phyloP scores from a whole-genome alignment of 75 land plant genomes.

The Picea glauca region DNA sequence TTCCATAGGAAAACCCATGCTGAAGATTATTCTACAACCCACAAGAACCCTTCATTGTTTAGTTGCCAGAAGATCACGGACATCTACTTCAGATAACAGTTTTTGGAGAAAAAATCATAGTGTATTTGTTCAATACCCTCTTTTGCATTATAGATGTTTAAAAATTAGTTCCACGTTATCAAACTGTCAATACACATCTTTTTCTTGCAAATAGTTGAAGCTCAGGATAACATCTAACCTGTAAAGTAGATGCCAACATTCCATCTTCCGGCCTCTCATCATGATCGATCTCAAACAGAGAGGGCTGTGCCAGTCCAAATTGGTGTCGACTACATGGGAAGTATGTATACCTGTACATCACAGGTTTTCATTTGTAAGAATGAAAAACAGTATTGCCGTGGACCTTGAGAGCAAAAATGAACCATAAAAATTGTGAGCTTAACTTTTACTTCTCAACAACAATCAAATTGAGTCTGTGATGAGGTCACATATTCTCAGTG shows the following conservation, averaged over 20 bases:
- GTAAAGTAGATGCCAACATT: conserved; percentile 36
- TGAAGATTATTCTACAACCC: conserved; percentile 37
- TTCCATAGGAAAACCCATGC: conserved; percentile 33
- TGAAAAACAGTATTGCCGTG: background rate
- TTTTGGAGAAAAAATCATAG: conserved; percentile 23
- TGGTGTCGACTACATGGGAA: conserved; percentile 45
- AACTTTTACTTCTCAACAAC: conserved; percentile 85
- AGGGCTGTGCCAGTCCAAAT: conserved; percentile 48
- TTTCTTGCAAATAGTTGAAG: background rate
- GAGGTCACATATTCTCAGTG: conserved; percentile 96
- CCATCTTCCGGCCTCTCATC: conserved; percentile 39
- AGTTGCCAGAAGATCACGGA: conserved; percentile 30
- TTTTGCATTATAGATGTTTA: too few species aligned
- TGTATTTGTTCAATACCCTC: conserved; percentile 41
- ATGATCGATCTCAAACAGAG: conserved; percentile 41
- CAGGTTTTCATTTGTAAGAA: background rate
- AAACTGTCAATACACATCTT: background rate
- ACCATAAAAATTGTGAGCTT: conserved; percentile 16
- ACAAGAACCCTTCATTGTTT: conserved; percentile 28
- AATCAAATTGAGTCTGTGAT: conserved; percentile 86
- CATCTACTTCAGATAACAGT: conserved; percentile 32
- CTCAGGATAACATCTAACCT: conserved; percentile 18
- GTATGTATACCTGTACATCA: conserved; percentile 36
- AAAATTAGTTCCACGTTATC: background rate
- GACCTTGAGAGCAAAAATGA: conserved; percentile 32